Evolutionary conservation across 1,284 basidiomycete species (phyloP).

Genomic region (Ceratobasidium sp.): DNA sequence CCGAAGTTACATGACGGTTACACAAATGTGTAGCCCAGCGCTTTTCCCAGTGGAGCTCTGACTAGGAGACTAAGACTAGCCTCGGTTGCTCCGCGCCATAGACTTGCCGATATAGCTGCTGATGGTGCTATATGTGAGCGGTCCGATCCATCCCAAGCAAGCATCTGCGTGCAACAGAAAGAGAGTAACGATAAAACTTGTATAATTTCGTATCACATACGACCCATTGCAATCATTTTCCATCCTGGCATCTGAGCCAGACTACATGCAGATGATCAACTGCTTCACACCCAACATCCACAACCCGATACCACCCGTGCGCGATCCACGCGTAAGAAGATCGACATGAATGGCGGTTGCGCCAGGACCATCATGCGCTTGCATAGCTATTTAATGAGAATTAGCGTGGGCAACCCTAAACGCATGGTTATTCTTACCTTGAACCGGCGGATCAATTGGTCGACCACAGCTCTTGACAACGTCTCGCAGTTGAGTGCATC

Average conservation of each 20-base stretch:
- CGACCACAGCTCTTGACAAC: conserved; percentile 76
- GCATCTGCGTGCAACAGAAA: no score
- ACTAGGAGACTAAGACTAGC: no score
- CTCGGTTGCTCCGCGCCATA: no score
- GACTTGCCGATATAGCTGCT: no score
- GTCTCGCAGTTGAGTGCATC: conserved; percentile 94
- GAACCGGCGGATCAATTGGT: conserved; percentile 74
- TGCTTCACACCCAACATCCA: conserved; percentile 93
- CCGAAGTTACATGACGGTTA: no score
- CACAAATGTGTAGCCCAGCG: no score
- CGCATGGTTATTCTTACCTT: conserved; percentile 65
- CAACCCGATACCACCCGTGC: conserved; percentile 83
- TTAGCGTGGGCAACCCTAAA: conserved; percentile 31
- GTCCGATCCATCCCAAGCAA: no score
- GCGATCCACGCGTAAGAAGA: conserved; percentile 77
- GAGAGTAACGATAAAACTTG: background rate
- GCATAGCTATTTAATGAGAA: conserved; percentile 69
- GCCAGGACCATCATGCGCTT: conserved; percentile 73
- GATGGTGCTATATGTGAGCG: no score
- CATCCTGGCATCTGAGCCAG: background rate
- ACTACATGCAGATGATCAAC: conserved; percentile 58
- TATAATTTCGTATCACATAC: conserved; percentile 8
- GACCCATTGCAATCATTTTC: background rate
- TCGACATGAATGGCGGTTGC: conserved; percentile 85
- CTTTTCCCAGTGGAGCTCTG: no score